Percentiles rank a stretch among this genome's conserved stretches.
phyloP scores from a whole-genome alignment of 345 rosid species.

The Eucalyptus leucophloia region DNA sequence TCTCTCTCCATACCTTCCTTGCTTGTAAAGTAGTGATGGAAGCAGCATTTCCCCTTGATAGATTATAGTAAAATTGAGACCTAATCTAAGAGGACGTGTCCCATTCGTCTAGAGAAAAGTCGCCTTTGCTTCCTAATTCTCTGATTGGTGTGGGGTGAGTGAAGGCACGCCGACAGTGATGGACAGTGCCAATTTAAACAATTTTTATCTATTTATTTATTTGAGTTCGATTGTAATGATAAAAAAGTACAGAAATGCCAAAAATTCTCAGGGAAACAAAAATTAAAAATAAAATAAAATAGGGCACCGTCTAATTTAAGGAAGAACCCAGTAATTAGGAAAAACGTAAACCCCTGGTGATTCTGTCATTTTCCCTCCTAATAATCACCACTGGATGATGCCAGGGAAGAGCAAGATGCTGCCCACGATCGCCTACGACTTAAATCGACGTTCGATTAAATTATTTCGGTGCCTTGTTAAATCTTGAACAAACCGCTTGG shows the following conservation, averaged over 20 bases:
- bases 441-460: not conserved
- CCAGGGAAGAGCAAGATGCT: not conserved
- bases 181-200: not conserved
- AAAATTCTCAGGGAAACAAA: not conserved
- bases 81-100: slow-evolving; percentile 7
- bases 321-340: not conserved
- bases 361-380: not conserved
- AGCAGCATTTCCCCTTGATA: not conserved
- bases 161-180: slow-evolving; percentile 12
- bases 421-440: not conserved
- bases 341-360: not conserved
- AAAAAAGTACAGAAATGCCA: not conserved
- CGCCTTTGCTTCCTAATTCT: not conserved
- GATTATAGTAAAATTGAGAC: not conserved
- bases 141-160: not conserved
- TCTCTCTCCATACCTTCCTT: not conserved
- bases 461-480: not conserved
- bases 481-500: not conserved
- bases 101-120: not conserved
- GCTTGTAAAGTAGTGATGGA: not conserved
- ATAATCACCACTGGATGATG: not conserved
- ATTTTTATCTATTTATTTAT: not conserved
- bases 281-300: not conserved
- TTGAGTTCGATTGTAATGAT: not conserved
- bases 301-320: not conserved